Conservation (phyloP, 1,139 yeast genomes). For the Candida freyschussii region DNA sequence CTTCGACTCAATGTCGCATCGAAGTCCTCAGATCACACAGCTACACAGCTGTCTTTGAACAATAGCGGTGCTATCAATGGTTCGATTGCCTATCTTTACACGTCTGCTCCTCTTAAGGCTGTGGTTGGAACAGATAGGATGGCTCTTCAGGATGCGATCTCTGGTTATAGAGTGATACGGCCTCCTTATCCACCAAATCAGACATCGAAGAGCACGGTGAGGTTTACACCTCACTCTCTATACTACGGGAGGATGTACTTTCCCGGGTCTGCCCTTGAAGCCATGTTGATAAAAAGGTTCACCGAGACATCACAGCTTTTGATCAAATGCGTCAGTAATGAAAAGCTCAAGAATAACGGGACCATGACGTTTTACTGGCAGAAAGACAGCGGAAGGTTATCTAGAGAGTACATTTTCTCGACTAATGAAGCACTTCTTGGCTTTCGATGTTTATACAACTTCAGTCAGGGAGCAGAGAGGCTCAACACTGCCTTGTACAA, state of each 20-base stretch:
- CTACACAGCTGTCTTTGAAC: constrained; percentile 69
- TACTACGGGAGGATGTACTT: constrained; percentile 83
- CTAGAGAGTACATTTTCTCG: constrained; percentile 79
- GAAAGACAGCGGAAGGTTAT: constrained; percentile 56
- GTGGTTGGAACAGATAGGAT: constrained; percentile 50
- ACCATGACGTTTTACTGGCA: constrained; percentile 71
- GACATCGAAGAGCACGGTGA: too few species aligned
- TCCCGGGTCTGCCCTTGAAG: constrained; percentile 85
- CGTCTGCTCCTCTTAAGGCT: constrained; percentile 52
- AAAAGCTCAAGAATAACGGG: constrained; percentile 51
- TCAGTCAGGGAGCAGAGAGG: constrained; percentile 41
- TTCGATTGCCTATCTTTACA: constrained; percentile 75
- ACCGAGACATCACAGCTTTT: constrained; percentile 58
- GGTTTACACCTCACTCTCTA: constrained; percentile 29
- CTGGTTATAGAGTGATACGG: constrained; percentile 61
- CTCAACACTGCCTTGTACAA: constrained; percentile 34
- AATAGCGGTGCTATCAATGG: constrained; percentile 72
- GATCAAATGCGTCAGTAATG: constrained; percentile 71
- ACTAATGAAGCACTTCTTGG: constrained; percentile 89
- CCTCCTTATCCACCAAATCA: constrained; percentile 34
- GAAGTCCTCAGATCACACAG: constrained; percentile 65
- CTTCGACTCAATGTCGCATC: constrained; percentile 65
- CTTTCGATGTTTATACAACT: constrained; percentile 69
- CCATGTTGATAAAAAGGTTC: constrained; percentile 72
- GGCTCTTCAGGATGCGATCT: constrained; percentile 66